These are phyloP conservation scores for Penicillium sp. DNA, from an alignment of 2,329 filamentous ascomycete species.

Conservation along the genomic window DNA sequence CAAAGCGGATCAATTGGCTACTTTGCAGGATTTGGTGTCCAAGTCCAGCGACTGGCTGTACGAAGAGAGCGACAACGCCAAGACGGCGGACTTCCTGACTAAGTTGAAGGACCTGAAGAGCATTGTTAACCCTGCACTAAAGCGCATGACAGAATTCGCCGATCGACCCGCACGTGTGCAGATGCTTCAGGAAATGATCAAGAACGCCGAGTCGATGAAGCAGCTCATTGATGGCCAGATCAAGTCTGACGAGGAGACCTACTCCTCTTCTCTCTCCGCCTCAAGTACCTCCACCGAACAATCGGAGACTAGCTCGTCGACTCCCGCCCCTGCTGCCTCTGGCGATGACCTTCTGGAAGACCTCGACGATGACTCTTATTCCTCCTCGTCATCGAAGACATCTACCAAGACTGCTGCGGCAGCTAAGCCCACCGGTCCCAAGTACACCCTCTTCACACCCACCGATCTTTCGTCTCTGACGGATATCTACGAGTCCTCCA, in stretches of 20 bases:
- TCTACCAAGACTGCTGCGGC: conserved; percentile 40
- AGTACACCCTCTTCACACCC: conserved; percentile 70
- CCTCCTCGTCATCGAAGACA: conserved; percentile 42
- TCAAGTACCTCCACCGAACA: conserved; percentile 47
- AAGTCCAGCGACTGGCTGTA: conserved; percentile 88
- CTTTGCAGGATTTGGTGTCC: conserved; percentile 70
- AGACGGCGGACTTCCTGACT: conserved; percentile 72
- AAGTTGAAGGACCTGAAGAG: conserved; percentile 77
- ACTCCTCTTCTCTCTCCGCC: conserved; percentile 58
- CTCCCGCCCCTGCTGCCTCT: conserved; percentile 34
- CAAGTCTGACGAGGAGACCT: conserved; percentile 68
- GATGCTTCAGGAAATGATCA: conserved; percentile 70
- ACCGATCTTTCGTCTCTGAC: conserved; percentile 72
- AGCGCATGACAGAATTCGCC: conserved; percentile 71
- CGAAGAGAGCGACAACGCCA: conserved; percentile 77
- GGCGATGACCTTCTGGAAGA: conserved; percentile 64
- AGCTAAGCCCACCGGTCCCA: conserved; percentile 50
- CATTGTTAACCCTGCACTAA: conserved; percentile 76
- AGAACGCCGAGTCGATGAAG: conserved; percentile 72
- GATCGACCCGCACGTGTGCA: conserved; percentile 73
- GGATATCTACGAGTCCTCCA: conserved; percentile 64
- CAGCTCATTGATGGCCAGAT: conserved; percentile 72
- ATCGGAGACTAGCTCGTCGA: conserved; percentile 52
- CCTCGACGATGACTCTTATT: conserved; percentile 72
- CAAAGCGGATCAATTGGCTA: conserved; percentile 67